Percentiles rank a stretch among this genome's conserved stretches.
Evolutionary conservation across 768 basidiomycete species (phyloP).

Genomic region (Lenzites betulinus): DNA sequence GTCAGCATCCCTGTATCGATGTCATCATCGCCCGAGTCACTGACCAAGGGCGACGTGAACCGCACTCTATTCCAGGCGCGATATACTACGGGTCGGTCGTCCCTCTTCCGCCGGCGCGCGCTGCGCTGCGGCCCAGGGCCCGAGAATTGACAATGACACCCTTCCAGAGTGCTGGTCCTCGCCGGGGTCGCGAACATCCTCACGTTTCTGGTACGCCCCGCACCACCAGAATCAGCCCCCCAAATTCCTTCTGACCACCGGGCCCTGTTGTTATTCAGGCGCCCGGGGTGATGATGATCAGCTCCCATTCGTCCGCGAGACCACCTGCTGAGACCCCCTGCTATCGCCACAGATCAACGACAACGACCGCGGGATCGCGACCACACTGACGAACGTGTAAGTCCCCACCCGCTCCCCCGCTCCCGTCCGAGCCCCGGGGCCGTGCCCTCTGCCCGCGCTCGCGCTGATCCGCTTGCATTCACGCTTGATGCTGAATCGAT

Average conservation of each 20-base stretch:
- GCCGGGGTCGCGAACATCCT: not conserved
- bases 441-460: too few relatives aligned
- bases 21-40: too few relatives aligned
- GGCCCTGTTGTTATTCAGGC: not conserved
- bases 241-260: not conserved
- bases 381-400: conserved; percentile 13
- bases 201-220: not conserved
- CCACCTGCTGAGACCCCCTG: not conserved
- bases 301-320: not conserved
- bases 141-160: not conserved
- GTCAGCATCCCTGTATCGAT: not conserved
- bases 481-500: too few relatives aligned
- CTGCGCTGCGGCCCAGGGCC: too few relatives aligned
- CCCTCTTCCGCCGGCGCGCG: too few relatives aligned
- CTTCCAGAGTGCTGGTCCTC: not conserved
- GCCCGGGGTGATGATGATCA: not conserved
- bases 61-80: conserved; percentile 1
- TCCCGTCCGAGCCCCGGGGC: too few relatives aligned
- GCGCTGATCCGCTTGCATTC: too few relatives aligned
- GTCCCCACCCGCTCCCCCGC: not conserved
- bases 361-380: conserved; percentile 3
- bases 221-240: too few relatives aligned
- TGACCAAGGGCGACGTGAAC: too few relatives aligned
- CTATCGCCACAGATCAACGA: not conserved
- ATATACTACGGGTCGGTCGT: conserved; percentile 4